Base-by-base conservation (phyloP, 371 early-diverging fungal species). In the Globomyces sp. region DNA sequence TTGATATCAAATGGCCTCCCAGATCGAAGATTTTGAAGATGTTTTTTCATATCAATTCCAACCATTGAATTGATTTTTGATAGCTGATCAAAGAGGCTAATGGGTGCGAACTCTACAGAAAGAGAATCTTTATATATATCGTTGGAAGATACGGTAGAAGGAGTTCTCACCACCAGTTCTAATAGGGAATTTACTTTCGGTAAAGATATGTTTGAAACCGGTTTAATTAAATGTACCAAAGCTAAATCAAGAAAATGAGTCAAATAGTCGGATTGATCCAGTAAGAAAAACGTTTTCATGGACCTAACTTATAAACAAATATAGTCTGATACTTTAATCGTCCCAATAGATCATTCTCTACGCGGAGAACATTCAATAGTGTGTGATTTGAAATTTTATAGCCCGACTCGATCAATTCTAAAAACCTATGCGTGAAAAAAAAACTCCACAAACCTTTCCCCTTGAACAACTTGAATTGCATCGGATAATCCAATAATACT, bases 221-320 rank as follows among this genome's bases (percentile, higher is more conserved):
- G 89, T 52, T 86, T 85, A 37, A 77, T 78, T 42, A 96, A 72
- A 46, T 82, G 76, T 2, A 75, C 77, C 50, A 82, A 80, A 3
- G 94, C 93, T 39, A 94, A 75, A 72, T 97, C 96, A 47, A 98
- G 73, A 71, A 98, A 98, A 59, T 94, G 94, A 0, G 90, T 91
- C 51, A 98, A 72, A 68, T 90, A 98, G 70, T 96, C 98, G 2
- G 94, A 89, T 71, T 91, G 92, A 68, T 94, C 94, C 61, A 96
- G 81, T 58, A 98, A 83, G 64, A 95, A 90, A 75, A 92, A 96
- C 43, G 88, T 90, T 75, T 98, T 98, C 41, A 95, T 74, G 45
- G 43, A 51, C 24, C 24, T 24, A 24, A 24, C 24, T 24, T 24
- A 42, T 47, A 47, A 47, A 39, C 48, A 10, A 13, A 0, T 36